Conservation (phyloP, 495 filamentous ascomycete genomes). For the Neurospora sublineolata region DNA sequence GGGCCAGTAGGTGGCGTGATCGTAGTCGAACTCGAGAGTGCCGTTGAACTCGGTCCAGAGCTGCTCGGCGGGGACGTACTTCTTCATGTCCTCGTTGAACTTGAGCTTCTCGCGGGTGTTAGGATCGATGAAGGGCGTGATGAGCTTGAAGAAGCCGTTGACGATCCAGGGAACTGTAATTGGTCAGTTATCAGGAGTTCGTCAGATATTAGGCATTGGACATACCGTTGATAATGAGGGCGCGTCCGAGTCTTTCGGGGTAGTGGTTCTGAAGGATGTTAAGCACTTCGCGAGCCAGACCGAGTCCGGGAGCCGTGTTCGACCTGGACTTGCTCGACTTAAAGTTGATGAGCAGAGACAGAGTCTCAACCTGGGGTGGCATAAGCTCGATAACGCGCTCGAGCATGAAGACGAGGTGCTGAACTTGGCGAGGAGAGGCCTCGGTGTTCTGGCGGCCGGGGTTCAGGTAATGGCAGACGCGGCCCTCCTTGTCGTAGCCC, state of each 20-base stretch:
- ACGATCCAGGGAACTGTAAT: conserved; percentile 72
- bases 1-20: conserved; percentile 83
- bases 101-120: conserved; percentile 81
- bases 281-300: conserved; percentile 66
- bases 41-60: conserved; percentile 59
- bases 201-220: neutral
- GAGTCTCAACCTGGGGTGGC: conserved; percentile 71
- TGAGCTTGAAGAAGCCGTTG: conserved; percentile 83
- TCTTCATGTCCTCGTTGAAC: conserved; percentile 78
- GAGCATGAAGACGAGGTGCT: conserved; percentile 92
- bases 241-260: conserved; percentile 81
- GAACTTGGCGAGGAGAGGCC: conserved; percentile 74
- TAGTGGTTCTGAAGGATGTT: conserved; percentile 89
- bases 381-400: conserved; percentile 83
- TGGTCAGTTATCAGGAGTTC: conserved; percentile 1
- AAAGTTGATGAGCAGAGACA: conserved; percentile 82
- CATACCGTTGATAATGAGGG: conserved; percentile 77
- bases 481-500: conserved; percentile 72
- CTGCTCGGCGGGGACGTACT: conserved; percentile 66
- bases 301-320: conserved; percentile 64
- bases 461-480: conserved; percentile 80
- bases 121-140: conserved; percentile 93
- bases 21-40: conserved; percentile 69
- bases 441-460: conserved; percentile 89
- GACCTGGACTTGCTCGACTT: conserved; percentile 53